Conservation (phyloP, 2,329 filamentous ascomycete genomes). For the Plenodomus tracheiphilus region DNA sequence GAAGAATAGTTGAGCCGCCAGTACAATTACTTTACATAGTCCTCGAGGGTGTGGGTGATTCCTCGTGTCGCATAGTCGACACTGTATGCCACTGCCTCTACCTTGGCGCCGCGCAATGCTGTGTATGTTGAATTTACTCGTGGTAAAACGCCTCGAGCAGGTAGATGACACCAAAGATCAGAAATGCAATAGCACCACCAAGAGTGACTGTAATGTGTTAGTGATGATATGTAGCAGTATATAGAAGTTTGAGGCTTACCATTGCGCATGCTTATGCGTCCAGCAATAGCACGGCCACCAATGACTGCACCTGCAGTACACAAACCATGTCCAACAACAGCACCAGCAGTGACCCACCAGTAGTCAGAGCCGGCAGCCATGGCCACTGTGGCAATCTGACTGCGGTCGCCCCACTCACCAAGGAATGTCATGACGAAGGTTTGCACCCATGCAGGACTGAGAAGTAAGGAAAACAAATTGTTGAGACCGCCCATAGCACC, state of each 20-base stretch:
- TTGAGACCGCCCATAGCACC: constrained; percentile 66
- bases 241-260: constrained; percentile 63
- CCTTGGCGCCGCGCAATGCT: constrained; percentile 30
- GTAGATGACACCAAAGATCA: constrained; percentile 91
- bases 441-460: constrained; percentile 97
- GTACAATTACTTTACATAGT: constrained; percentile 33
- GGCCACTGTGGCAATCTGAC: constrained; percentile 96
- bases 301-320: constrained; percentile 92
- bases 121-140: constrained; percentile 27
- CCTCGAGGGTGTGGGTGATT: too few relatives aligned
- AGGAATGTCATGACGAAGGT: constrained; percentile 99
- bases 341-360: constrained; percentile 96
- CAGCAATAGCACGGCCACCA: constrained; percentile 89
- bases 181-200: constrained; percentile 86
- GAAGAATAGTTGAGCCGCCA: background rate
- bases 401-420: constrained; percentile 96
- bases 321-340: constrained; percentile 80
- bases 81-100: constrained; percentile 2
- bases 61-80: background rate
- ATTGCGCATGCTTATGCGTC: constrained; percentile 90
- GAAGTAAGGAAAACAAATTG: constrained; percentile 83
- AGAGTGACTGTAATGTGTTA: constrained; percentile 71
- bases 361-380: constrained; percentile 99
- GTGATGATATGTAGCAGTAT: constrained; percentile 2
- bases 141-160: constrained; percentile 71